Conservation (phyloP, 31 red algal species). For the Endocladia muricata region DNA sequence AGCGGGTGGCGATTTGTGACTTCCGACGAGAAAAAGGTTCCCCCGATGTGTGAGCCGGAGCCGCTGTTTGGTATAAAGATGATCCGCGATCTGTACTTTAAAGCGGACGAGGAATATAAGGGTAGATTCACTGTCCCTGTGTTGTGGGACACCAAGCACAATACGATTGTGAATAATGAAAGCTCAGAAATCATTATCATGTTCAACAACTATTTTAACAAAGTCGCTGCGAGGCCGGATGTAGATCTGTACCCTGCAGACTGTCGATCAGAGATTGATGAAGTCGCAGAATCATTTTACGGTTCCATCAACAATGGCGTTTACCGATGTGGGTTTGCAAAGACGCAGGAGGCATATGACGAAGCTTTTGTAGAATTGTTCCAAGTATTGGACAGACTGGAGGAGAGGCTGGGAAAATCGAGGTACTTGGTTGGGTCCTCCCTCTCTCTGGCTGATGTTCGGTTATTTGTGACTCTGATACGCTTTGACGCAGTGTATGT, state of each 20-base stretch:
- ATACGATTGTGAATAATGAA: conserved; percentile 93
- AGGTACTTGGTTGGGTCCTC: conserved; percentile 58
- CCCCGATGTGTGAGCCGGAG: conserved; percentile 63
- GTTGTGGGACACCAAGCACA: conserved; percentile 84
- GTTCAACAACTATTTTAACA: conserved; percentile 76
- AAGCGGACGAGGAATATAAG: conserved; percentile 70
- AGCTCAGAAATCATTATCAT: conserved; percentile 86
- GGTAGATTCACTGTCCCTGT: conserved; percentile 93
- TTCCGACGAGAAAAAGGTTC: conserved; percentile 26
- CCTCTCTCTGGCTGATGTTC: conserved; percentile 83
- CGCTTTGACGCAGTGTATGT: conserved; percentile 93
- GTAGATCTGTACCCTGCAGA: conserved; percentile 70
- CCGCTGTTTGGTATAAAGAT: conserved; percentile 52
- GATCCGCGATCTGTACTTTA: conserved; percentile 81
- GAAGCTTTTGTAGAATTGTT: conserved; percentile 68
- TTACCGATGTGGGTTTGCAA: conserved; percentile 88
- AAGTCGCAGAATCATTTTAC: conserved; percentile 73
- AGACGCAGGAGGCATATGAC: conserved; percentile 87
- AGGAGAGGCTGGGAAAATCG: conserved; percentile 44
- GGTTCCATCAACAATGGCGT: conserved; percentile 90
- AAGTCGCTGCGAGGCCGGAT: conserved; percentile 65
- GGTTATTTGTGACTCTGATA: conserved; percentile 86
- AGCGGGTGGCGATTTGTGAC: conserved; percentile 80
- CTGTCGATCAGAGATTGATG: conserved; percentile 33
- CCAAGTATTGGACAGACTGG: conserved; percentile 66